Conservation (phyloP, 2,329 filamentous ascomycete genomes). For the Onygena corvina region DNA sequence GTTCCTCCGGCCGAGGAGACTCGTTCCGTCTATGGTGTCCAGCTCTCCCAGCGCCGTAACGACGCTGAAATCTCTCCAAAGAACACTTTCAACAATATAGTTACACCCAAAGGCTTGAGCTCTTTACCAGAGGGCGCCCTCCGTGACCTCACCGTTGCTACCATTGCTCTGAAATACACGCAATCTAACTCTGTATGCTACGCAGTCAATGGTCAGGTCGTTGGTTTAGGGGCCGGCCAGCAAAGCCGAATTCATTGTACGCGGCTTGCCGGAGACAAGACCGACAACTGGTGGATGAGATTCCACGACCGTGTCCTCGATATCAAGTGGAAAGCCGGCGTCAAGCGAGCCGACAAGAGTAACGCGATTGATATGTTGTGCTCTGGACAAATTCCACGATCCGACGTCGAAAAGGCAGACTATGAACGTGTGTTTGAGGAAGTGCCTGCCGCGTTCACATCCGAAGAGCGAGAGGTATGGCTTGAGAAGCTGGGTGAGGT, state of each 20-base stretch:
- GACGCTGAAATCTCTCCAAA: constrained; percentile 73
- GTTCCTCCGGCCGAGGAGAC: constrained; percentile 62
- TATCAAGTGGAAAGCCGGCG: constrained; percentile 95
- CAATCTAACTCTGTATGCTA: constrained; percentile 99
- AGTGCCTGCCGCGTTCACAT: constrained; percentile 69
- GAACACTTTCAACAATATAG: constrained; percentile 67
- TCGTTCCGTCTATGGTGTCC: constrained; percentile 81
- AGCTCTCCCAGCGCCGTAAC: constrained; percentile 81
- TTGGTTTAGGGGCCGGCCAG: constrained; percentile 90
- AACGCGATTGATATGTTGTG: constrained; percentile 95
- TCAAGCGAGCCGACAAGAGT: constrained; percentile 92
- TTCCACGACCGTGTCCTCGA: constrained; percentile 81
- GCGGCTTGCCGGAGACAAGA: constrained; percentile 90
- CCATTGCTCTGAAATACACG: constrained; percentile 95
- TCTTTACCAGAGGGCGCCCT: constrained; percentile 67
- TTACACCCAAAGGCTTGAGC: constrained; percentile 69
- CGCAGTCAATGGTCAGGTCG: constrained; percentile 80
- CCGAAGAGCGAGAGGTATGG: constrained; percentile 78
- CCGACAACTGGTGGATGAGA: constrained; percentile 99
- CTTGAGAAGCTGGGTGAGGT: constrained; percentile 62
- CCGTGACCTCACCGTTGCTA: constrained; percentile 84
- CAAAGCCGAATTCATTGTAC: constrained; percentile 99
- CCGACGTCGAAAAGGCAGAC: constrained; percentile 68
- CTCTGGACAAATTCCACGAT: constrained; percentile 74
- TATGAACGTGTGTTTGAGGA: constrained; percentile 87